A percentile compares a stretch with the other conserved stretches of the same genome.
These are phyloP conservation scores for Phaffomyces antillensis DNA, from an alignment of 805 yeast genomes.

Conservation along the genomic window DNA sequence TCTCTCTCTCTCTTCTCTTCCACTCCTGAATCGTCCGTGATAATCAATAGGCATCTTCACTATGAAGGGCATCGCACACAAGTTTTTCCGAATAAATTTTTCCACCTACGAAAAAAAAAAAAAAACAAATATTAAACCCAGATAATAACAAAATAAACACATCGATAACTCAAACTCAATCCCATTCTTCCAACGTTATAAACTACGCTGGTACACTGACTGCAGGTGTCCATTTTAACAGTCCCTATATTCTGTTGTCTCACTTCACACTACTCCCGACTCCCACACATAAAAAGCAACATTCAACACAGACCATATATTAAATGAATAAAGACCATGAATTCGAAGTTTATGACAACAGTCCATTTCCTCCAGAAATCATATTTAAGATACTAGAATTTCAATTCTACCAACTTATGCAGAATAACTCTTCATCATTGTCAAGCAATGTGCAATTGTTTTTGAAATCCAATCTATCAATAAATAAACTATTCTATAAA, in stretches of 20 bases:
- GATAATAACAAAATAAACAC: neutral
- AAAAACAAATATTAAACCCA: neutral
- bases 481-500: conserved; percentile 51
- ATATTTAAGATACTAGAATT: conserved; percentile 47
- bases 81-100: neutral
- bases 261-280: too few species aligned
- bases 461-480: conserved; percentile 44
- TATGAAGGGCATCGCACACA: neutral
- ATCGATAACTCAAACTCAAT: too few species aligned
- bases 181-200: too few species aligned
- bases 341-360: neutral
- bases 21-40: too few species aligned
- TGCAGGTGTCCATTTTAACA: too few species aligned
- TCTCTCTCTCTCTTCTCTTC: too few species aligned
- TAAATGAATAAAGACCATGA: neutral
- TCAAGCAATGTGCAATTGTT: conserved; percentile 45
- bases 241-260: too few species aligned
- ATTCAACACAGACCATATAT: neutral
- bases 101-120: neutral
- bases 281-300: too few species aligned
- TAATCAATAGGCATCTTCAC: too few species aligned
- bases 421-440: conserved; percentile 44
- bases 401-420: conserved; percentile 42
- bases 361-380: conserved; percentile 47
- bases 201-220: too few species aligned